Evolutionary conservation across 495 filamentous ascomycete genomes (phyloP).

Genomic region (Neurospora pannonica): DNA sequence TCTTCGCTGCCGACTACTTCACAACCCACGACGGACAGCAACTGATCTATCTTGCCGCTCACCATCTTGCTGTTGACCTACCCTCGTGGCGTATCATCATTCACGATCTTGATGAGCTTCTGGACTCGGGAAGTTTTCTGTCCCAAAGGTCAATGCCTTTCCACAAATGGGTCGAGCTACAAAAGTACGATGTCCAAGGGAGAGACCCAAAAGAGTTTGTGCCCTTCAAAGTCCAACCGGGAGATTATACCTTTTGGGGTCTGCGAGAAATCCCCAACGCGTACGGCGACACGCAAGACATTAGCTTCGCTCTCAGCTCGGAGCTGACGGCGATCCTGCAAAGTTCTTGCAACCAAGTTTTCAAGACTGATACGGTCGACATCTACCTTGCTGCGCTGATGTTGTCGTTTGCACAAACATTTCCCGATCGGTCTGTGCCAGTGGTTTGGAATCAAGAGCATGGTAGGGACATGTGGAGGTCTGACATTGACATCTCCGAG

Average conservation of each 20-base stretch:
- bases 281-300: constrained; percentile 32
- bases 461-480: constrained; percentile 28
- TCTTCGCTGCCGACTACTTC: constrained; percentile 44
- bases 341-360: constrained; percentile 31
- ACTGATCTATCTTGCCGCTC: constrained; percentile 54
- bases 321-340: constrained; percentile 35
- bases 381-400: constrained; percentile 40
- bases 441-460: constrained; percentile 45
- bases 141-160: constrained; percentile 45
- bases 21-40: constrained; percentile 36
- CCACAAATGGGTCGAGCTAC: constrained; percentile 50
- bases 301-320: constrained; percentile 32
- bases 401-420: constrained; percentile 39
- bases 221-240: constrained; percentile 24
- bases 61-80: constrained; percentile 62
- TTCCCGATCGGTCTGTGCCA: constrained; percentile 44
- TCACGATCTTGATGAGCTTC: constrained; percentile 54
- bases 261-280: constrained; percentile 34
- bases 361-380: constrained; percentile 38
- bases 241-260: constrained; percentile 38
- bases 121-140: constrained; percentile 37
- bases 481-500: constrained; percentile 32
- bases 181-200: constrained; percentile 23
- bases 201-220: constrained; percentile 14
- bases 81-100: constrained; percentile 63